These are phyloP conservation scores for Backusella parvicylindrica DNA, from an alignment of 192 early-diverging fungal genomes.

Conservation along the genomic window DNA sequence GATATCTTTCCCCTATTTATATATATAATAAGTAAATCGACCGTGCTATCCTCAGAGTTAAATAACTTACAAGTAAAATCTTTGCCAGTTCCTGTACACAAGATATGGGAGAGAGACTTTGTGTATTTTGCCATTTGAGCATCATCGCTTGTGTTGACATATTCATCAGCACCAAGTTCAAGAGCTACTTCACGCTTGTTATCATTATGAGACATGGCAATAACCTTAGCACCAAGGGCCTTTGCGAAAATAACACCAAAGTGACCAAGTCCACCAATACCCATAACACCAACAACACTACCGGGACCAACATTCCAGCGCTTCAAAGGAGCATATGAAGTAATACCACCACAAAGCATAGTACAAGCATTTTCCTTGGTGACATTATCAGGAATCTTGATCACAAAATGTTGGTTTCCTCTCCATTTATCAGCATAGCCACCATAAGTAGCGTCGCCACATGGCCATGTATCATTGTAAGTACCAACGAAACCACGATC, in stretches of 20 bases:
- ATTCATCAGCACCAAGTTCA: constrained; percentile 51
- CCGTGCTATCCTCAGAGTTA: too few relatives aligned
- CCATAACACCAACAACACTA: too few relatives aligned
- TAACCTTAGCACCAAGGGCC: too few relatives aligned
- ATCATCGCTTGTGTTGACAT: constrained; percentile 6
- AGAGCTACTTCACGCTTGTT: constrained; percentile 56
- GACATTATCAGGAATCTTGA: constrained; percentile 51
- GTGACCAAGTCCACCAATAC: too few relatives aligned
- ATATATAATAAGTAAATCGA: too few relatives aligned
- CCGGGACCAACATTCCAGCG: too few relatives aligned
- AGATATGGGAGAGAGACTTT: constrained; percentile 22
- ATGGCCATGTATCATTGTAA: constrained; percentile 1
- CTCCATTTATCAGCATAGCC: constrained; percentile 38
- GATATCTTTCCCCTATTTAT: neutral
- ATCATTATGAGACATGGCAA: constrained; percentile 47
- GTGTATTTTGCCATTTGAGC: neutral
- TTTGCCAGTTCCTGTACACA: constrained; percentile 1
- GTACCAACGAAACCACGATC: neutral
- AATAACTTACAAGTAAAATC: neutral
- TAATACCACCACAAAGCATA: constrained; percentile 72
- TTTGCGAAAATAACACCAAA: constrained; percentile 49
- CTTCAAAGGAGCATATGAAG: constrained; percentile 53
- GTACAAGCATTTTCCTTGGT: too few relatives aligned
- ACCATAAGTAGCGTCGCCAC: constrained; percentile 30
- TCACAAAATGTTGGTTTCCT: constrained; percentile 51